These are phyloP conservation scores for Acer yangbiense DNA, from an alignment of 345 rosid species.

Conservation along the genomic window DNA sequence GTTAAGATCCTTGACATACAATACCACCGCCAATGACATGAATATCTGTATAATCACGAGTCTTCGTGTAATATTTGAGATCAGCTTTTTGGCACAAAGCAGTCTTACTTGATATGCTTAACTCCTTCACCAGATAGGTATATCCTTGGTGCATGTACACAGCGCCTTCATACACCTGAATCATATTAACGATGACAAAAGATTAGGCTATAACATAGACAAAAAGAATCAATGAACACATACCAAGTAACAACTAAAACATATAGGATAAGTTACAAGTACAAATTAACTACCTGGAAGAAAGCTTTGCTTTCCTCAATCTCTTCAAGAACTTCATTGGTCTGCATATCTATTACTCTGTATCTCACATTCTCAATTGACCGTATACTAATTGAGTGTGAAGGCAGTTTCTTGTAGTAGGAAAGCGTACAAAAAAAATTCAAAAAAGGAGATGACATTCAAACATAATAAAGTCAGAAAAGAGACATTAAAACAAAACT, in stretches of 20 bases:
- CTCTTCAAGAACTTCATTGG: constrained; percentile 70
- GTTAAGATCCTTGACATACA: constrained; percentile 45
- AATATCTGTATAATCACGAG: constrained; percentile 78
- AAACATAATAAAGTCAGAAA: neutral
- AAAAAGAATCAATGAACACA: neutral
- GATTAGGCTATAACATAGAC: neutral
- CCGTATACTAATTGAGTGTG: constrained; percentile 70
- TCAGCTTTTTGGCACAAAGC: constrained; percentile 69
- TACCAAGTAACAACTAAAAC: neutral
- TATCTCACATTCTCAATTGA: constrained; percentile 81
- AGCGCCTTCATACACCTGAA: constrained; percentile 83
- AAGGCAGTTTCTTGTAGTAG: constrained; percentile 63
- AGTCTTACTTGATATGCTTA: constrained; percentile 58
- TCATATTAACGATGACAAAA: constrained; percentile 16
- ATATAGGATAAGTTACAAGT: neutral
- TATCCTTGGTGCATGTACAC: constrained; percentile 87
- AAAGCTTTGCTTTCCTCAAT: constrained; percentile 97
- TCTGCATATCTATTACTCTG: constrained; percentile 53
- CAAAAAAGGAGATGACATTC: constrained; percentile 9
- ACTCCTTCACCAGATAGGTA: constrained; percentile 74
- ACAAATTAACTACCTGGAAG: constrained; percentile 64
- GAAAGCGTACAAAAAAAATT: constrained; percentile 3
- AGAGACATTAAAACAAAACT: constrained; percentile 11
- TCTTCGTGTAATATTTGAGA: constrained; percentile 78
- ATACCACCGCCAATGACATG: constrained; percentile 72